Evolutionary conservation across 352 stramenopile species (phyloP).

Genomic region (Saprolegnia diclina): DNA sequence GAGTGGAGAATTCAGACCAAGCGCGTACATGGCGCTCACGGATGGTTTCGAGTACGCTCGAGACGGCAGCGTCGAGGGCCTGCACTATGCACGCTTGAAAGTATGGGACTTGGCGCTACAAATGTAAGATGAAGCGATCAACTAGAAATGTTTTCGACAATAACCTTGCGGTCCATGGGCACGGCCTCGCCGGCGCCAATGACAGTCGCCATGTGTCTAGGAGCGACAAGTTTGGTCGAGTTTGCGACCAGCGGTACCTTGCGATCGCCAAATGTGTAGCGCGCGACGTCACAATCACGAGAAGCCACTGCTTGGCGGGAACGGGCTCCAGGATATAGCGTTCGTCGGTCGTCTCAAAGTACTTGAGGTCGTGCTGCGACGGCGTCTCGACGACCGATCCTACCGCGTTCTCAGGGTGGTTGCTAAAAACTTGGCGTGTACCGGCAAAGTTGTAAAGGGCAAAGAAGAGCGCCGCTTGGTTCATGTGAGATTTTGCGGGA

Average conservation of each 20-base stretch:
- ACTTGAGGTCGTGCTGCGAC: neutral
- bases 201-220: neutral
- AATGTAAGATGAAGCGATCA: neutral
- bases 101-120: neutral
- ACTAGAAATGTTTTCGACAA: neutral
- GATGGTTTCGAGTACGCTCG: too few species aligned
- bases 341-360: conserved; percentile 13
- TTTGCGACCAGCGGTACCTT: neutral
- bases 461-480: conserved; percentile 23
- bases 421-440: too few species aligned
- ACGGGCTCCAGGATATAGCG: conserved; percentile 9
- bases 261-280: neutral
- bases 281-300: neutral
- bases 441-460: conserved; percentile 12
- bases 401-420: too few species aligned
- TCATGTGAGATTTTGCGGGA: conserved; percentile 14
- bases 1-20: too few species aligned
- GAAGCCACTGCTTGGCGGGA: conserved; percentile 22
- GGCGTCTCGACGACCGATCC: neutral
- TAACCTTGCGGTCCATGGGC: conserved; percentile 5
- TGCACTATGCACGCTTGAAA: neutral
- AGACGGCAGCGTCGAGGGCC: neutral
- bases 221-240: neutral
- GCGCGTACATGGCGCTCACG: too few species aligned
- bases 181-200: neutral